Base-by-base conservation (phyloP, 2,329 filamentous ascomycete species). In the Teratosphaeriaceae sp. region DNA sequence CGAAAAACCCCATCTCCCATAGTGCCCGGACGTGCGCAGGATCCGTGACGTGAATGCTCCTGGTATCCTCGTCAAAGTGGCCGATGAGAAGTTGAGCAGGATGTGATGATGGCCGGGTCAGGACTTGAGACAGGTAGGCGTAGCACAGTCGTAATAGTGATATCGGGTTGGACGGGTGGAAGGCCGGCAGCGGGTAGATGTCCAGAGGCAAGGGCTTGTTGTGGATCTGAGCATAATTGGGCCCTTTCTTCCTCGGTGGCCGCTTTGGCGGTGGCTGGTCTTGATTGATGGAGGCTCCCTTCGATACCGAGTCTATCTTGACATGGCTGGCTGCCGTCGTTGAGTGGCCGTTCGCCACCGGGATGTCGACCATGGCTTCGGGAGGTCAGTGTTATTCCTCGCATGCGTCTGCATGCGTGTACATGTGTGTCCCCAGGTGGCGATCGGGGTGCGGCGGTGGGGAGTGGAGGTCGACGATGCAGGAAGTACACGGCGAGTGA, bases 1-100 rank as follows among this genome's bases (percentile, higher is more conserved):
- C 94, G 65, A 90, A 98, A 67, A 98, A 98, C 4, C 92, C 92
- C 69, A 94, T 87, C 65, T 95, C 86, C 92, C 94, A 98, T 19
- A 98, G 67, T 1, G 83, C 87, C 42, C 84, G 76, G 49, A 94
- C 82, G 3, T 87, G 82, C 43, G 74, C 73, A 20, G 80, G 72
- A 62, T 96, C 84, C 15, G 80, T 87, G 44, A 98, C 75, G 60
- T 95, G 87, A 13, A 98, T 77, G 0, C 88, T 92, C 22, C 82
- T 79, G 3, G 88, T 94, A 44, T 83, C 78, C 1, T 78, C 67
- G n/a, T 88, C 90, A 74, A 90, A 96, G 52, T 84, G 77, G 39
- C 84, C 90, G 38, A 76, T 70, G 60, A 92, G 84, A 31, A 80
- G 67, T 27, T 77, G 68, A 9, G 76, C 71, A 4, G 80, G 76